Evolutionary conservation across 2,329 filamentous ascomycete species (phyloP).

Genomic region (Lecanicillium sp.): DNA sequence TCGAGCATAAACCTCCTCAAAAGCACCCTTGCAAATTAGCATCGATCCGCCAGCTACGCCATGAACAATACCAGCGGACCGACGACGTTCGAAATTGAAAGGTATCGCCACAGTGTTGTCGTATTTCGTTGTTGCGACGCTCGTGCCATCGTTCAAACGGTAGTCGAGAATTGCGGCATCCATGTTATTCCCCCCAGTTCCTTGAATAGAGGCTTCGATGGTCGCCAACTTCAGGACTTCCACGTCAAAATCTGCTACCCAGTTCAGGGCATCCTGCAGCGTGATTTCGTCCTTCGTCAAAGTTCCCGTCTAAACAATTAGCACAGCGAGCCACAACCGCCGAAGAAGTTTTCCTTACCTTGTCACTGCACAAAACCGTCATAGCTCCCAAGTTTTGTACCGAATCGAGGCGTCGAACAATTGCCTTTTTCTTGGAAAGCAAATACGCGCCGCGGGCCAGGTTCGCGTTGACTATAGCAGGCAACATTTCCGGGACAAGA

Average conservation of each 20-base stretch:
- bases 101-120: conserved; percentile 16
- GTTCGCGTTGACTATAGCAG: conserved; percentile 21
- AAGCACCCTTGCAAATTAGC: conserved; percentile 21
- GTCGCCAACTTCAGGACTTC: conserved; percentile 18
- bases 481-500: conserved; percentile 21
- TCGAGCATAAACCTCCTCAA: conserved; percentile 18
- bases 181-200: conserved; percentile 20
- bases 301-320: conserved; percentile 15
- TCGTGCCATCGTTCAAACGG: conserved; percentile 8
- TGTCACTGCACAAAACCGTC: conserved; percentile 21
- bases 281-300: conserved; percentile 22
- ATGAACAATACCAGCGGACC: conserved; percentile 15
- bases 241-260: conserved; percentile 10
- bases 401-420: conserved; percentile 25
- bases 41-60: conserved; percentile 16
- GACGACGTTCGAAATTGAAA: conserved; percentile 19
- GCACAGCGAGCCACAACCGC: background rate
- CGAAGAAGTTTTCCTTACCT: conserved; percentile 11
- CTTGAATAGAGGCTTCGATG: conserved; percentile 18
- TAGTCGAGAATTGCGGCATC: conserved; percentile 16
- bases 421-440: conserved; percentile 24
- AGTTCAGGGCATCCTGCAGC: conserved; percentile 15
- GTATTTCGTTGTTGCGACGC: conserved; percentile 14
- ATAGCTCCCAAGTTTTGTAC: conserved; percentile 22
- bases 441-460: conserved; percentile 18